A percentile compares a stretch with the other conserved stretches of the same genome.
Conservation (phyloP, 805 yeast genomes). For the Candida nonsorbophila region DNA sequence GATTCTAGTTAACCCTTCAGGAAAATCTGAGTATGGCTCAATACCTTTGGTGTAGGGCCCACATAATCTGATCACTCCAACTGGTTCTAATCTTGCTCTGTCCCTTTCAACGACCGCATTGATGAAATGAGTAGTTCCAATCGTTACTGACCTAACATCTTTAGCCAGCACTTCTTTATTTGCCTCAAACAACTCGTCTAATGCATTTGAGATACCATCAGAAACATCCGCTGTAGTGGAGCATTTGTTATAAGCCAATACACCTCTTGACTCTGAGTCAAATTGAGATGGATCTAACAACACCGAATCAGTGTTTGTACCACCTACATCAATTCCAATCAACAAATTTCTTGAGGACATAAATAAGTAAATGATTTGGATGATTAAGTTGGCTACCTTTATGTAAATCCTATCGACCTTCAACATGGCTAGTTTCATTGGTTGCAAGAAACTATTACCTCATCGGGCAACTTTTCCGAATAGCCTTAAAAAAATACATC, state of each 20-base stretch:
- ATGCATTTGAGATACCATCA: constrained; percentile 35
- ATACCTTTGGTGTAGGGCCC: constrained; percentile 35
- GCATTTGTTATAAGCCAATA: constrained; percentile 38
- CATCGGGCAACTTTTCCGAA: too few species aligned
- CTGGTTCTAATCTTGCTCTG: constrained; percentile 32
- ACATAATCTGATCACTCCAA: constrained; percentile 42
- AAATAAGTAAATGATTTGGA: too few species aligned
- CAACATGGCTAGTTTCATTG: too few species aligned
- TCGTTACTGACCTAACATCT: constrained; percentile 38
- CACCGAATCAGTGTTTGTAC: constrained; percentile 48
- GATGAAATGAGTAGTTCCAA: constrained; percentile 49
- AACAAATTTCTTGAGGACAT: constrained; percentile 2
- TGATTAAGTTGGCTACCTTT: too few species aligned
- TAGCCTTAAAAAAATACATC: too few species aligned
- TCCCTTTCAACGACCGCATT: constrained; percentile 47
- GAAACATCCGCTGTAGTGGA: constrained; percentile 41
- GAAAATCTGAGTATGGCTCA: constrained; percentile 43
- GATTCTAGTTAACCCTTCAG: constrained; percentile 27
- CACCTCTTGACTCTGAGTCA: constrained; percentile 19
- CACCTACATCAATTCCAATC: constrained; percentile 49
- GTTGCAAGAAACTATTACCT: too few species aligned
- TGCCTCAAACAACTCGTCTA: constrained; percentile 23
- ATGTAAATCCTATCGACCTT: too few species aligned
- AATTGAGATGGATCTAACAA: constrained; percentile 31
- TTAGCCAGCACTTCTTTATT: constrained; percentile 14